Evolutionary conservation across 345 rosid genomes (phyloP), one percentile per base, ranked within the genome.

Genomic region (Salix suchowensis): DNA sequence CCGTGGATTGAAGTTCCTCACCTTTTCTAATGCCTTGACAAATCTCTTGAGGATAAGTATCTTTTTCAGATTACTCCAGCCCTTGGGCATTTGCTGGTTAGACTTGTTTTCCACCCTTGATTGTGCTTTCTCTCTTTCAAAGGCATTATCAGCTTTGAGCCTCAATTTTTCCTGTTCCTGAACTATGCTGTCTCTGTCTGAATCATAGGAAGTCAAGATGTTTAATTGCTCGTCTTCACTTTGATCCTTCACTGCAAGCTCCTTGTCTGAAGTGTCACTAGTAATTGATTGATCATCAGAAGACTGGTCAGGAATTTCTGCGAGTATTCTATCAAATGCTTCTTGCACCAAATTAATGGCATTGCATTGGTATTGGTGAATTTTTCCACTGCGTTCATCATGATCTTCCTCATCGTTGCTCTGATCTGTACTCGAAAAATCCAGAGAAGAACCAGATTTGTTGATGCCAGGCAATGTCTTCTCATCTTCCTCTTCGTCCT

Each of bases 11-110:
- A 86, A 76, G 71, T 87, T 88, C 81, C 80, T 87, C 72, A 87
- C 81, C 78, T 86, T 89, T 78, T 90, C 94, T 85, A 96, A 77
- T 71, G 93, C 89, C 84, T 88, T 96, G 26, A 96, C 89, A 52
- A 96, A 96, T 74, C 97, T 87, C 82, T 79, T 90, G 48, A 93
- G 85, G 70, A 92, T 86, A 71, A 96, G 73, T 24, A 91, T 75
- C 66, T 89, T 93, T 83, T 89, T 96, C 83, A 96, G 83, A 75
- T 86, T 91, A 87, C 94, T 92, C 99, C 99, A 92, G 48, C 86
- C 88, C 76, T 79, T 89, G 26, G 91, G 86, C 66, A 75, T 81
- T 82, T 88, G 76, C 83, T 86, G 81, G 54, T 32, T 82, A 46
- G 84, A 73, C 71, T 75, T 83, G 76, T 76, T 78, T 55, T 54